Evolutionary conservation across 2,329 filamentous ascomycete genomes (phyloP).

Genomic region (Leptosphaerulina australis): DNA sequence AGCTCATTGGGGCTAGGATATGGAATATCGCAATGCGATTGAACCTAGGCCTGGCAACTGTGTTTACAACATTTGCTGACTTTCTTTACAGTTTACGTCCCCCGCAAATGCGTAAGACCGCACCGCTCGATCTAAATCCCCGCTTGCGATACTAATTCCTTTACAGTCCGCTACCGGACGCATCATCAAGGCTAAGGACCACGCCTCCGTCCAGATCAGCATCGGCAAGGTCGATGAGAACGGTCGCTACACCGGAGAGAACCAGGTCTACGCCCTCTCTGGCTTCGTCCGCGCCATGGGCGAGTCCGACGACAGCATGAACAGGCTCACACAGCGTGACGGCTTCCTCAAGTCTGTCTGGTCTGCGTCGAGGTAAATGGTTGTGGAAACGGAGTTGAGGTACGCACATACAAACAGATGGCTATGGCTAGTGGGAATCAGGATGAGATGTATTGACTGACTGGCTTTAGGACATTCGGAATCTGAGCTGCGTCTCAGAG

Average conservation of each 20-base stretch:
- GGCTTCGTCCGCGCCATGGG: slow-evolving; percentile 98
- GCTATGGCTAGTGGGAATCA: background rate
- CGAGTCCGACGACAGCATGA: slow-evolving; percentile 95
- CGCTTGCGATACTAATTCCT: slow-evolving; percentile 29
- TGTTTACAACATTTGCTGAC: slow-evolving; percentile 23
- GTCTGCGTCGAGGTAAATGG: slow-evolving; percentile 68
- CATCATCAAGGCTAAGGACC: slow-evolving; percentile 99
- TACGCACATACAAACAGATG: slow-evolving; percentile 16
- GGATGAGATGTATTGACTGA: slow-evolving; percentile 21
- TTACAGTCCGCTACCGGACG: slow-evolving; percentile 64
- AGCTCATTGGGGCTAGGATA: background rate
- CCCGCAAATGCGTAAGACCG: slow-evolving; percentile 51
- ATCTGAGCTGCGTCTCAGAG: slow-evolving; percentile 35
- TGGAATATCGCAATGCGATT: slow-evolving; percentile 11
- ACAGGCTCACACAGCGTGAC: slow-evolving; percentile 94
- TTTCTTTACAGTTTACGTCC: slow-evolving; percentile 36
- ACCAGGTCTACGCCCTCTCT: slow-evolving; percentile 95
- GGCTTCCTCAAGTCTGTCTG: slow-evolving; percentile 97
- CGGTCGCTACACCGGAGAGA: slow-evolving; percentile 95
- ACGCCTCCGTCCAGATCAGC: slow-evolving; percentile 96
- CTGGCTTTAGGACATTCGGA: slow-evolving; percentile 35
- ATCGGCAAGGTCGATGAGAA: slow-evolving; percentile 99
- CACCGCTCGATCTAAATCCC: slow-evolving; percentile 6
- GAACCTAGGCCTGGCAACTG: background rate
- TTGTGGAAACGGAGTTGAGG: slow-evolving; percentile 42